Conservation (phyloP, 805 yeast species). For the Kuraishia cidri region DNA sequence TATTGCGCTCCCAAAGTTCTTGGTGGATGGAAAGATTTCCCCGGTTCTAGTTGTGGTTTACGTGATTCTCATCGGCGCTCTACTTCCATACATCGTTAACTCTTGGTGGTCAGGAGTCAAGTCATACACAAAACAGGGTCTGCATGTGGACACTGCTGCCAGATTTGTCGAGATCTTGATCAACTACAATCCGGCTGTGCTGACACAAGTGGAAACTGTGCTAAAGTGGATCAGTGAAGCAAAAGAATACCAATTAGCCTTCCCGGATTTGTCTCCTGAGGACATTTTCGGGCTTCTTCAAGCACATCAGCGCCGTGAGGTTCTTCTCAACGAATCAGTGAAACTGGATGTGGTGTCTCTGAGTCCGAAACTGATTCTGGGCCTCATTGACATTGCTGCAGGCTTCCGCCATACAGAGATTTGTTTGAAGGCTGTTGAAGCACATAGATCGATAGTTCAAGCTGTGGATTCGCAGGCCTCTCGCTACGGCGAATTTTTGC, state of each 20-base stretch:
- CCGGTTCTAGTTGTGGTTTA: constrained; percentile 54
- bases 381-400: constrained; percentile 74
- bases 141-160: constrained; percentile 80
- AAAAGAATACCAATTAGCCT: constrained; percentile 48
- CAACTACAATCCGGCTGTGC: constrained; percentile 65
- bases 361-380: constrained; percentile 58
- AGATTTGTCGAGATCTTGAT: constrained; percentile 61
- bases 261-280: constrained; percentile 29
- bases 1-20: constrained; percentile 87
- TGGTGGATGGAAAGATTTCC: constrained; percentile 74
- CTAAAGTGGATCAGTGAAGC: constrained; percentile 53
- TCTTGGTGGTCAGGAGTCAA: constrained; percentile 87
- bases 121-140: constrained; percentile 71
- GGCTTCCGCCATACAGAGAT: constrained; percentile 69
- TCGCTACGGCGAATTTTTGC: constrained; percentile 58
- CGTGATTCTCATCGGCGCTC: constrained; percentile 62
- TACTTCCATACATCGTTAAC: constrained; percentile 75
- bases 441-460: constrained; percentile 66
- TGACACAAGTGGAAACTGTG: constrained; percentile 49
- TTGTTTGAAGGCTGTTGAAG: constrained; percentile 48
- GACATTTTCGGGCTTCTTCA: constrained; percentile 43
- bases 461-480: constrained; percentile 50
- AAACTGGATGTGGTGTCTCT: constrained; percentile 52
- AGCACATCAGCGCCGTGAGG: constrained; percentile 49
- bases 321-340: constrained; percentile 22